Conservation (phyloP, 352 stramenopile genomes). For the Pythium dissimile region DNA sequence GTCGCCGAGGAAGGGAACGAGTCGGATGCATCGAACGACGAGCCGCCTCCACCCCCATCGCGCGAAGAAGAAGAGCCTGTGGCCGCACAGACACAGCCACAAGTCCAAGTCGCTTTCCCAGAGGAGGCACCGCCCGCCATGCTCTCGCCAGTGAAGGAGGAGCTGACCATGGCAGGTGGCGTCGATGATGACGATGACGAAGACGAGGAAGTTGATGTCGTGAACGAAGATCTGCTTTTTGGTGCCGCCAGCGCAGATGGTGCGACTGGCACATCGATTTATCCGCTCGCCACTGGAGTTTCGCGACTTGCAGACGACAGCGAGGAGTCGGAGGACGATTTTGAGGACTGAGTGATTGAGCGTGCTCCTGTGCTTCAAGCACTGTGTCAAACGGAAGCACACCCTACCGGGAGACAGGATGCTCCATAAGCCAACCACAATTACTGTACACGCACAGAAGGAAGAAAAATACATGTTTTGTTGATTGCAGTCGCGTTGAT, state of each 20-base stretch:
- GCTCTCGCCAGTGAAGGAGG: neutral
- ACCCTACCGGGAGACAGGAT: neutral
- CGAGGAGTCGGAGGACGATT: conserved; percentile 22
- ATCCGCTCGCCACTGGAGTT: neutral
- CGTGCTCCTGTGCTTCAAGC: neutral
- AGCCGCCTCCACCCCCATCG: conserved; percentile 18
- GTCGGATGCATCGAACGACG: conserved; percentile 12
- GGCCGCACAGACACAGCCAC: neutral
- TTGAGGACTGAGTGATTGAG: conserved; percentile 12
- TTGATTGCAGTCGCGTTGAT: conserved; percentile 7
- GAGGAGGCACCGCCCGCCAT: too few relatives aligned
- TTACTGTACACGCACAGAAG: neutral
- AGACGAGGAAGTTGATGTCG: conserved; percentile 30
- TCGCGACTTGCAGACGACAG: neutral
- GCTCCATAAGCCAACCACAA: too few relatives aligned
- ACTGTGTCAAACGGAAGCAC: conserved; percentile 2
- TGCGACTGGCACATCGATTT: neutral
- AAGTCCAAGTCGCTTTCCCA: neutral
- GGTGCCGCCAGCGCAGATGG: conserved; percentile 7
- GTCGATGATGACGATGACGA: conserved; percentile 6
- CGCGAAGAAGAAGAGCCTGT: neutral
- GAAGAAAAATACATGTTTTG: conserved; percentile 17
- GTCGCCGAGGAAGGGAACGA: neutral
- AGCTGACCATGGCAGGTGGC: neutral
- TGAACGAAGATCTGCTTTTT: conserved; percentile 38